Evolutionary conservation across 208 protist species (phyloP).

Genomic region (Trypanosoma avium): DNA sequence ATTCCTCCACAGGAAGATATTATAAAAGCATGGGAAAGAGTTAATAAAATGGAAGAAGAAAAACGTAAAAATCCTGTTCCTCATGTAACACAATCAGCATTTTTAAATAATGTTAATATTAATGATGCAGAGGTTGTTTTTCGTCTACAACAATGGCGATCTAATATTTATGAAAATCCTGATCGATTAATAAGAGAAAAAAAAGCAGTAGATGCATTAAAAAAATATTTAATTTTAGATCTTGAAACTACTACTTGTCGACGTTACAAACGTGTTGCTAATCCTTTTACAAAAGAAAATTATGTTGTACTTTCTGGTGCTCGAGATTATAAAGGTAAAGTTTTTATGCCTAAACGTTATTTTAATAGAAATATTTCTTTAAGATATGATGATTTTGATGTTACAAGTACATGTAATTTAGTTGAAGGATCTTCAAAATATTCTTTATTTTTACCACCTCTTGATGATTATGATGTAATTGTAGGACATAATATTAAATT

Average conservation of each 20-base stretch:
- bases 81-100: slow-evolving; percentile 60
- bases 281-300: slow-evolving; percentile 90
- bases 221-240: slow-evolving; percentile 86
- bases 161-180: slow-evolving; percentile 82
- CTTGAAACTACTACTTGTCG: slow-evolving; percentile 89
- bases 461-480: slow-evolving; percentile 90
- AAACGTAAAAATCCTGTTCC: slow-evolving; percentile 61
- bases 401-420: slow-evolving; percentile 58
- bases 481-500: slow-evolving; percentile 95
- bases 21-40: slow-evolving; percentile 27
- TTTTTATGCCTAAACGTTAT: slow-evolving; percentile 85
- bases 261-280: slow-evolving; percentile 90
- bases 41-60: slow-evolving; percentile 44
- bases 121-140: slow-evolving; percentile 90
- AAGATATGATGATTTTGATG: slow-evolving; percentile 75
- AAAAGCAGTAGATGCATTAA: slow-evolving; percentile 47
- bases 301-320: slow-evolving; percentile 88
- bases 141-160: slow-evolving; percentile 83
- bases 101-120: slow-evolving; percentile 87
- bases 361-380: slow-evolving; percentile 76
- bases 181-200: slow-evolving; percentile 76
- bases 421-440: slow-evolving; percentile 78
- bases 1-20: slow-evolving; percentile 67
- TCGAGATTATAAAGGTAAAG: slow-evolving; percentile 86
- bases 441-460: slow-evolving; percentile 85